Base-by-base conservation (phyloP, 2,329 filamentous ascomycete species). In the Aspergillus nomiae region DNA sequence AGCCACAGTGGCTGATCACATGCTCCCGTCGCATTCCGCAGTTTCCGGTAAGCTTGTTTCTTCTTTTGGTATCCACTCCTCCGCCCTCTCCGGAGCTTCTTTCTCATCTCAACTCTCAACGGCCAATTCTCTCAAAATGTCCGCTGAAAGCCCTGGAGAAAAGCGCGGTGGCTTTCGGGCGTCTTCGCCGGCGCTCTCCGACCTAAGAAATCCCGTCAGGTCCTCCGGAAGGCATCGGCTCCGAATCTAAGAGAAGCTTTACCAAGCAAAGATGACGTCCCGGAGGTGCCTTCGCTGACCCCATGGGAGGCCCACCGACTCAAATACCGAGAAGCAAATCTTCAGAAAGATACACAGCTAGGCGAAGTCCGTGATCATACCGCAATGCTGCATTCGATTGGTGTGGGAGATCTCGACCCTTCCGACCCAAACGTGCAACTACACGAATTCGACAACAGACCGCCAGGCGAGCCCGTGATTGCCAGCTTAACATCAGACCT, bases 401-500 rank as follows among this genome's bases (percentile, higher is more conserved):
- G 77, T 41, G 56, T 76, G 30, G 14, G 76, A 77, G 46, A 51
- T 14, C 32, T 67, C 71, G 74, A 76, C 14, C 65, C 64, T 41
- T 66, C 63, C 53, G 65, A 64, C 30, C 60, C 63, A 9, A 57
- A 64, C 41, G 62, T 38, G 43, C 26, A 58, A 12, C 58, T 68
- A 19, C 26, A 59, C 12, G 50, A 69, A 9, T 58, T 69, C 60
- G 73, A 67, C 53, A 65, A 61, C 62, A 73, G 71, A 59, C 67
- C 72, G 3, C 76, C 73, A 2, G 79, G 69, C 9, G 82, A 86
- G 59, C 67, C 67, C 8, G 70, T 81, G 19, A 76, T 87, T 38
- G 78, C 78, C 1, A 82, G 77, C 48, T 70, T 87, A 16, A 73
- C 84, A 4, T 65, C 75, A 1, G 70, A 73, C 4, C 63, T 86